Base-by-base conservation (phyloP, 2,329 filamentous ascomycete genomes). In the Aspergillus sp. region DNA sequence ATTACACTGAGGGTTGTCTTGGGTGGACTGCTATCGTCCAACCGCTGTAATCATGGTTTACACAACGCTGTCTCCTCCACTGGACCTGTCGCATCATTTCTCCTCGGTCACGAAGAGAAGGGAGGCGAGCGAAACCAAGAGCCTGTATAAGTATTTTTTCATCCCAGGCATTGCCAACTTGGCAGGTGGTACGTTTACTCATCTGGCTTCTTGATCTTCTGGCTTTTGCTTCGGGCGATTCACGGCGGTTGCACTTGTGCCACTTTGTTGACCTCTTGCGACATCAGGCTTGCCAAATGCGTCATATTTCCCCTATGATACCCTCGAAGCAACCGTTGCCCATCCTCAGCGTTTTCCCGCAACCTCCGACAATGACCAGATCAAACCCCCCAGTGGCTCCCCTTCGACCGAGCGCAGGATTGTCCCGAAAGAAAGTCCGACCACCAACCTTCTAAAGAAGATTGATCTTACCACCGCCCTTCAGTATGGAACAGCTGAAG, bases 251-350 rank as follows among this genome's bases (percentile, higher is more conserved):
- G 25, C 47, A 32, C 25, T 17, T 50, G 47, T 32, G 13, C 25
- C 51, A 58, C 44, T 19, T 58, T 17, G 41, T 23, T 38, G 32
- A 55, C 49, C 42, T 42, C 51, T 59, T 21, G 27, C n/a, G 38
- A 41, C 38, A 50, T 30, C 64, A 93, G 91, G 91, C 62, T 84
- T 96, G 21, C 93, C 93, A 15, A 89, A 95, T 75, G 82, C 88
- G 41, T 84, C 84, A 60, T 91, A 91, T 78, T 97, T 97, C 71
- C 93, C 93, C 8, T 96, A 90, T 76, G 92, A 97, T 70, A 95
- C 92, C 0, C 86, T 97, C 64, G 91, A 96, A 77, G 91, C 92
- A 42, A 87, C 89, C 65, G 86, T 89, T 62, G 91, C 91, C 32
- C 84, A 86, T 63, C 88, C 91, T 7, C 81, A 89, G 64, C 86